Percentiles rank a stretch among this genome's conserved stretches.
Conservation (phyloP, 352 stramenopile species). For the Pythium graminicola region DNA sequence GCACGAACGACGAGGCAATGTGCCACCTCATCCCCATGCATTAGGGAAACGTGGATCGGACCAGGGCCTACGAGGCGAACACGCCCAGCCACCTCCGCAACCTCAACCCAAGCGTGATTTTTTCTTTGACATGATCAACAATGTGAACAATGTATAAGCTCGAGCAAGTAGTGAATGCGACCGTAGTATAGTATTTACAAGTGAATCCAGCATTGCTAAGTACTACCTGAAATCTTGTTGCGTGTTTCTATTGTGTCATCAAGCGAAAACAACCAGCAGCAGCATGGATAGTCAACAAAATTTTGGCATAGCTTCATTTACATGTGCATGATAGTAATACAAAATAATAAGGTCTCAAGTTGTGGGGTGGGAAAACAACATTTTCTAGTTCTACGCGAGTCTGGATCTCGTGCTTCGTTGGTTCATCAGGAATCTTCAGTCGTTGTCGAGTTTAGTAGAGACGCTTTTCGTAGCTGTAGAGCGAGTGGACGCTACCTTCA, state of each 20-base stretch:
- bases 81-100: constrained; percentile 2
- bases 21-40: constrained; percentile 7
- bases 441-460: constrained; percentile 50
- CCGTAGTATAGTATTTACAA: not conserved
- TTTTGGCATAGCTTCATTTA: constrained; percentile 24
- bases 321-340: constrained; percentile 15
- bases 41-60: constrained; percentile 14
- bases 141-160: constrained; percentile 19
- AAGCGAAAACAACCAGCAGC: too few species aligned
- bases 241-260: too few species aligned
- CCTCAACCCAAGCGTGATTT: constrained; percentile 12
- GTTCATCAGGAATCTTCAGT: not conserved
- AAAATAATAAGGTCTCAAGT: constrained; percentile 11
- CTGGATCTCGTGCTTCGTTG: not conserved
- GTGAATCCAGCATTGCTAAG: too few species aligned
- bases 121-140: constrained; percentile 29
- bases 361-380: constrained; percentile 16
- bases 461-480: constrained; percentile 97
- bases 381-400: constrained; percentile 22
- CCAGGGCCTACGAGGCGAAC: constrained; percentile 2
- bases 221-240: too few species aligned
- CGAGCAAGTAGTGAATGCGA: not conserved
- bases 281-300: constrained; percentile 20
- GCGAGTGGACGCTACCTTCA: constrained; percentile 97
- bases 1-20: constrained; percentile 3